These are phyloP conservation scores for Starmerella bombi DNA, from an alignment of 805 yeast species.

Conservation along the genomic window DNA sequence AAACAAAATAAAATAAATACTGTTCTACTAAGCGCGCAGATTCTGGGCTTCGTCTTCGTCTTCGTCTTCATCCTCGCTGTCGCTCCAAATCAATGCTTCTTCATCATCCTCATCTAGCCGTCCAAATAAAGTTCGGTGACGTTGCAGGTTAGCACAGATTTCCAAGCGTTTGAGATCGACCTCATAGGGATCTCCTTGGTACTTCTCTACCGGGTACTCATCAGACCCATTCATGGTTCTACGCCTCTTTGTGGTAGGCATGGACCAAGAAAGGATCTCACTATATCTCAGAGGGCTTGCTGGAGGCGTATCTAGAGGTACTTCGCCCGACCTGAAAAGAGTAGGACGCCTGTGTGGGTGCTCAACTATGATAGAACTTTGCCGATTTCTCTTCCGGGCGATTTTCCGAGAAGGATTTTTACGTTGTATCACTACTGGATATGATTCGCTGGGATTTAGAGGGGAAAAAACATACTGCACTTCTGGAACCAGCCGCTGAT, in stretches of 20 bases:
- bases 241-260: neutral
- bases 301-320: neutral
- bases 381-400: neutral
- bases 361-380: no score
- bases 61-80: constrained; percentile 9
- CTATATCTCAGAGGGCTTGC: neutral
- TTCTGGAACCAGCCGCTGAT: no score
- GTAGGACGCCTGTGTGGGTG: no score
- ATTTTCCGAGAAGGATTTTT: neutral
- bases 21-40: no score
- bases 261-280: neutral
- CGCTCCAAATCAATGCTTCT: constrained; percentile 12
- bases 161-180: constrained; percentile 4
- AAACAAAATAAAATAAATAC: no score
- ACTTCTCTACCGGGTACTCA: neutral
- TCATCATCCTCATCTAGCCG: constrained; percentile 5
- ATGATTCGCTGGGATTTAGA: no score
- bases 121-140: constrained; percentile 4
- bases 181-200: constrained; percentile 1
- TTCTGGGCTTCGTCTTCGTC: neutral
- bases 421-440: no score
- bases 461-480: no score
- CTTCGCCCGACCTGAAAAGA: no score
- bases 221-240: neutral
- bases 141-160: constrained; percentile 8